Conservation (phyloP, 192 early-diverging fungal genomes). For the Coemansia sp. region DNA sequence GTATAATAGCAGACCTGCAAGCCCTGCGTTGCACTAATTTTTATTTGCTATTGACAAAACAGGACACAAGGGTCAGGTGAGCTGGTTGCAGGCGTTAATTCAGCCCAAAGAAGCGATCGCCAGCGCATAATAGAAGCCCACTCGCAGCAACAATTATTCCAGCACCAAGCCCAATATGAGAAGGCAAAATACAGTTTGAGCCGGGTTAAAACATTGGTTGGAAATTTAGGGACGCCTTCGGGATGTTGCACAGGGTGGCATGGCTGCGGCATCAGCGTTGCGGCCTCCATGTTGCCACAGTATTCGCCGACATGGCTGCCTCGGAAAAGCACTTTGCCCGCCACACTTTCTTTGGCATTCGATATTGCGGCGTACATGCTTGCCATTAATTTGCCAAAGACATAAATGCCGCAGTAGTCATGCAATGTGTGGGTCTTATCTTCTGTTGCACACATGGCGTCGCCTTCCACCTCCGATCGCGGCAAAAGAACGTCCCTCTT, state of each 20-base stretch:
- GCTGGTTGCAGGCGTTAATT: constrained; percentile 2
- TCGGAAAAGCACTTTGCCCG: background rate
- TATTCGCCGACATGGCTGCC: background rate
- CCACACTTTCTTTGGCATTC: background rate
- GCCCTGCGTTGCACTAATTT: constrained; percentile 2
- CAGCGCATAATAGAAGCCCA: background rate
- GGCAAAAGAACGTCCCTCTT: constrained; percentile 3
- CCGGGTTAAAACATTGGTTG: background rate
- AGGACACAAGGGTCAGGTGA: background rate
- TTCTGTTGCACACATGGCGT: constrained; percentile 1
- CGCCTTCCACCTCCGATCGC: constrained; percentile 4
- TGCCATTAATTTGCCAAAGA: background rate
- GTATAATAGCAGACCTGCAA: background rate
- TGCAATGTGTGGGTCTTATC: background rate
- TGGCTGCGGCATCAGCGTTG: background rate
- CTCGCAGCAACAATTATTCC: background rate
- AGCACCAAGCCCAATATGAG: background rate
- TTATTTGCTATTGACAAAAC: background rate
- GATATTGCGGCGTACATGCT: constrained; percentile 3
- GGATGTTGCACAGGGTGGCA: background rate
- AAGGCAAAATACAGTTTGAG: background rate
- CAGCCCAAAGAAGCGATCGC: background rate
- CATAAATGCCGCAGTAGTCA: constrained; percentile 5
- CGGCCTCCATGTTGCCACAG: background rate
- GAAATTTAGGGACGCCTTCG: background rate